Conservation (phyloP, 2,329 filamentous ascomycete genomes). For the Diaporthe humulicola region DNA sequence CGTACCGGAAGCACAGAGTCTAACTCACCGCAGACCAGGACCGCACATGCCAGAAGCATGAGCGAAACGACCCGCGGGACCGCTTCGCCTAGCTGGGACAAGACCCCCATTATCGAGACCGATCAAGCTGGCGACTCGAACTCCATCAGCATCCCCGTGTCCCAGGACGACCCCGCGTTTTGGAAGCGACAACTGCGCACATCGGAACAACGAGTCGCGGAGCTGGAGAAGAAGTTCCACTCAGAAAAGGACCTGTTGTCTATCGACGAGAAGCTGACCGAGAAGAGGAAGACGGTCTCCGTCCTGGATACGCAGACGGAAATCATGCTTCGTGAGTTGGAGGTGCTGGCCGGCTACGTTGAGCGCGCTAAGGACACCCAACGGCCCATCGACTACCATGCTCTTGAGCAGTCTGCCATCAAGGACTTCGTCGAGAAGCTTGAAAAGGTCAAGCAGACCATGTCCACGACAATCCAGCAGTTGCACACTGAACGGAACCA, state of each 20-base stretch:
- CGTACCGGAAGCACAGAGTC: conserved; percentile 85
- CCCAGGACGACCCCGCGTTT: conserved; percentile 73
- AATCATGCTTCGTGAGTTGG: conserved; percentile 92
- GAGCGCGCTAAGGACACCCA: conserved; percentile 87
- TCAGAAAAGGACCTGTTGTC: conserved; percentile 77
- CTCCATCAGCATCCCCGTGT: conserved; percentile 80
- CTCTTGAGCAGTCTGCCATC: conserved; percentile 90
- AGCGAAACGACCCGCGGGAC: conserved; percentile 76
- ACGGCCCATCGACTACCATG: conserved; percentile 82
- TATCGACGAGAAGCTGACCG: conserved; percentile 87
- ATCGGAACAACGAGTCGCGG: conserved; percentile 86
- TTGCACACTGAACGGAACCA: conserved; percentile 81
- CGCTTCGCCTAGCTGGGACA: conserved; percentile 77
- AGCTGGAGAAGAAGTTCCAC: conserved; percentile 84
- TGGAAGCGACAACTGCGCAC: conserved; percentile 83
- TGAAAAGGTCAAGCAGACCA: conserved; percentile 70
- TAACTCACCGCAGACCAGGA: conserved; percentile 55
- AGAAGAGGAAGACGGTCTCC: conserved; percentile 96
- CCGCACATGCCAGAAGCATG: conserved; percentile 71
- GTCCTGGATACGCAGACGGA: conserved; percentile 94
- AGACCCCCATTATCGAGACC: conserved; percentile 70
- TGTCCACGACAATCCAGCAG: conserved; percentile 70
- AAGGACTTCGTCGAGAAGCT: conserved; percentile 88
- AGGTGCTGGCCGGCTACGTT: conserved; percentile 89
- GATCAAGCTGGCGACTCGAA: conserved; percentile 62